Evolutionary conservation across 2,329 filamentous ascomycete species (phyloP).

Genomic region (Thielaviopsis musarum): DNA sequence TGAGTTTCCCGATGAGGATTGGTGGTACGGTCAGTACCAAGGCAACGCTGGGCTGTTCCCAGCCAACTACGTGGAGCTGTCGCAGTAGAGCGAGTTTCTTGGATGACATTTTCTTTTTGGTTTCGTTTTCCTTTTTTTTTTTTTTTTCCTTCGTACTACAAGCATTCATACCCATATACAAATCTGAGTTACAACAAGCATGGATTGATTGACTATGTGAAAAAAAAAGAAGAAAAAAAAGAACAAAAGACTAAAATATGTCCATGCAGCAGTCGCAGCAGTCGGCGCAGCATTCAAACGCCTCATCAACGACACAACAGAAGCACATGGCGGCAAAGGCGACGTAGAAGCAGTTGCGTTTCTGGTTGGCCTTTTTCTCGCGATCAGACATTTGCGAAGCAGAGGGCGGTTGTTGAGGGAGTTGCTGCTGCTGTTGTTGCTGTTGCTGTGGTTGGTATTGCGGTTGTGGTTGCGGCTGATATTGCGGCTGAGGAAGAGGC

Average conservation of each 20-base stretch:
- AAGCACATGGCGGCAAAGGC: conserved; percentile 29
- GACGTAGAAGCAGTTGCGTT: conserved; percentile 23
- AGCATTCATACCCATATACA: background rate
- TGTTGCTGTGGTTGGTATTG: conserved; percentile 17
- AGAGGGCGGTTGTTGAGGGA: conserved; percentile 21
- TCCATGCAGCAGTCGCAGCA: conserved; percentile 24
- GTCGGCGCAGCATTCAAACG: conserved; percentile 31
- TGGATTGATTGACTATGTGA: background rate
- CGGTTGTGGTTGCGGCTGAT: background rate
- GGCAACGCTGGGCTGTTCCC: conserved; percentile 74
- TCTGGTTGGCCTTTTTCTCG: conserved; percentile 11
- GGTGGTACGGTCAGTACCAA: conserved; percentile 85
- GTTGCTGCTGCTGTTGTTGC: conserved; percentile 20
- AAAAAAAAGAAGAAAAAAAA: background rate
- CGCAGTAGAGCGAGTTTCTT: conserved; percentile 8
- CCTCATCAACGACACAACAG: conserved; percentile 33
- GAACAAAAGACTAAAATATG: conserved; percentile 11
- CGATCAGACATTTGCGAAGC: conserved; percentile 13
- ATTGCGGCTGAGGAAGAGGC: conserved; percentile 1
- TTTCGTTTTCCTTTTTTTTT: background rate
- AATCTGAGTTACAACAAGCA: background rate
- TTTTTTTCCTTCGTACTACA: background rate
- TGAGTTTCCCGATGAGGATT: conserved; percentile 95
- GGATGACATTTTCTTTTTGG: background rate
- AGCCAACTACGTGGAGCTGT: conserved; percentile 50